Percentiles rank a stretch among this genome's conserved stretches.
Evolutionary conservation across 2,329 filamentous ascomycete genomes (phyloP).

Genomic region (Diaporthe sp.): DNA sequence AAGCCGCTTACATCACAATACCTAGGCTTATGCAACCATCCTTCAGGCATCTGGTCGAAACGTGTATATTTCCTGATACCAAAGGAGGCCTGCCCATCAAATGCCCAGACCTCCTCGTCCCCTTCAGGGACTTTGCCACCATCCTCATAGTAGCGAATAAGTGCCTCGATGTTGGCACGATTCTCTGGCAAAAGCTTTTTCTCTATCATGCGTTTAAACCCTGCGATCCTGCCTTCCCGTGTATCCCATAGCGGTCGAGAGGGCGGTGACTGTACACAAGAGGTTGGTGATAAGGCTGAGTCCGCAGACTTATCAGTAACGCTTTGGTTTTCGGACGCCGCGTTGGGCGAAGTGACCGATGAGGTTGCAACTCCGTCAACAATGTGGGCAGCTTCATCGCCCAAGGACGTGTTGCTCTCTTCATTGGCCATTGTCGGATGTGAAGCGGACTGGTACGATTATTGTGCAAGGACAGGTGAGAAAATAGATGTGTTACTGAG

Average conservation of each 20-base stretch:
- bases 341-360: neutral
- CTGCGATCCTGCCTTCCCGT: neutral
- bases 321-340: neutral
- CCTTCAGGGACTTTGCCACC: constrained; percentile 11
- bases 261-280: neutral
- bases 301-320: neutral
- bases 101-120: constrained; percentile 2
- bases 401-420: neutral
- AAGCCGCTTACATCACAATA: neutral
- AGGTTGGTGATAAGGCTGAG: neutral
- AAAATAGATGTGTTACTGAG: neutral
- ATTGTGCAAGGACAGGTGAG: too few relatives aligned
- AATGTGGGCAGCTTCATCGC: neutral
- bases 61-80: neutral
- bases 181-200: neutral
- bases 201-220: neutral
- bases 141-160: neutral
- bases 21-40: neutral
- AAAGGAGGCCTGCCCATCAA: constrained; percentile 3
- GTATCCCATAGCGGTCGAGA: neutral
- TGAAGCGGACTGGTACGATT: neutral
- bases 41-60: neutral
- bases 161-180: neutral
- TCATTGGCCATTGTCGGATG: neutral
- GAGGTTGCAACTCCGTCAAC: neutral